Conservation (phyloP, 1,284 basidiomycete genomes). For the Volvariella surrecta region DNA sequence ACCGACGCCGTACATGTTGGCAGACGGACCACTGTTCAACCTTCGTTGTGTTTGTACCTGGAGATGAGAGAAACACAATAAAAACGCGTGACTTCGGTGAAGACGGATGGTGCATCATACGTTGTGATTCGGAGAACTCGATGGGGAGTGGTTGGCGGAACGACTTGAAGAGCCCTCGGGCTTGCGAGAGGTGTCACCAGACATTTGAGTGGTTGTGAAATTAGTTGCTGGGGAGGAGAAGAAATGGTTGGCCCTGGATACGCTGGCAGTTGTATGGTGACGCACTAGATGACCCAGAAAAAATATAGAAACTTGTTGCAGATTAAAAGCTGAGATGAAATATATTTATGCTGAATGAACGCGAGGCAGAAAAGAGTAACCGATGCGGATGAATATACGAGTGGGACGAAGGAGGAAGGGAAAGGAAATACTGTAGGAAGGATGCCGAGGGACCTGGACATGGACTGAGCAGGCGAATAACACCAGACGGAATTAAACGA, state of each 20-base stretch:
- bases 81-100: background rate
- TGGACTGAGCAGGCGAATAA: constrained; percentile 1
- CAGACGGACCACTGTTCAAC: constrained; percentile 28
- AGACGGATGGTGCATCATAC: constrained; percentile 27
- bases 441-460: constrained; percentile 1
- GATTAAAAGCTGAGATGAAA: constrained; percentile 1
- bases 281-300: constrained; percentile 6
- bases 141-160: constrained; percentile 53
- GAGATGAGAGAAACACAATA: constrained; percentile 9
- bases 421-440: constrained; percentile 13
- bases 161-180: constrained; percentile 59
- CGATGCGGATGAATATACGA: constrained; percentile 18
- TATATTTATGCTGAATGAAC: constrained; percentile 7
- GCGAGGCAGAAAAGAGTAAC: constrained; percentile 14
- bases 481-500: constrained; percentile 29
- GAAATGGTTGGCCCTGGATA: constrained; percentile 4
- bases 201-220: constrained; percentile 31
- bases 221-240: constrained; percentile 15
- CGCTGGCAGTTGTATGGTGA: constrained; percentile 2
- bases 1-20: constrained; percentile 45
- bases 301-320: constrained; percentile 9
- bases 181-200: constrained; percentile 49
- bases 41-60: constrained; percentile 38
- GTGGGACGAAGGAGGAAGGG: constrained; percentile 11
- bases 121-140: constrained; percentile 39